Conservation (phyloP, 345 rosid genomes). For the Camelina laxa region DNA sequence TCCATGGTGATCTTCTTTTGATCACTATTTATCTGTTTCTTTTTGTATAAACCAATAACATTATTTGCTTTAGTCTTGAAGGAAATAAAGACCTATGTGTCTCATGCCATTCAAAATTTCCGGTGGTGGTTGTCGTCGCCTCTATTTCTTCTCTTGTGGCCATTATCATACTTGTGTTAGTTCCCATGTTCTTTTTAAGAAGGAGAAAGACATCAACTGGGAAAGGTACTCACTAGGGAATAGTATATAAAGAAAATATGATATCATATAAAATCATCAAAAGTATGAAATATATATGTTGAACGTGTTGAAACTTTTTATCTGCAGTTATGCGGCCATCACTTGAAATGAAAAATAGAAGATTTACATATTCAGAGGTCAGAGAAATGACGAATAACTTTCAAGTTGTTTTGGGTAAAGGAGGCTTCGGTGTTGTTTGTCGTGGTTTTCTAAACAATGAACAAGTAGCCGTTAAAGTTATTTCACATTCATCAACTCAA, state of each 20-base stretch:
- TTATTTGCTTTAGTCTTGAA: constrained; percentile 12
- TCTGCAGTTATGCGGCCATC: neutral
- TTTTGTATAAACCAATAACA: neutral
- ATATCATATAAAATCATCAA: neutral
- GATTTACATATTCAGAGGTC: constrained; percentile 36
- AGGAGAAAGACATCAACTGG: constrained; percentile 3
- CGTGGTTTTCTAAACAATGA: constrained; percentile 40
- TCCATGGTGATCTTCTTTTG: neutral
- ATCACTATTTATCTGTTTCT: neutral
- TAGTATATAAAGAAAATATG: neutral
- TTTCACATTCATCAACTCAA: constrained; percentile 44
- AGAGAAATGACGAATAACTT: constrained; percentile 43
- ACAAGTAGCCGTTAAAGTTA: constrained; percentile 53
- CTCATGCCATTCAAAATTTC: constrained; percentile 19
- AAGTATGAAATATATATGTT: constrained; percentile 9
- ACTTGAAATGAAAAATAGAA: constrained; percentile 26
- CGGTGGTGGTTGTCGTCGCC: constrained; percentile 30
- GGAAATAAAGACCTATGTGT: constrained; percentile 47
- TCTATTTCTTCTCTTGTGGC: constrained; percentile 18
- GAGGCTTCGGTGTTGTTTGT: constrained; percentile 54
- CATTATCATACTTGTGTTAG: constrained; percentile 24
- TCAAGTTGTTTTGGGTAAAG: constrained; percentile 43
- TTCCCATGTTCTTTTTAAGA: constrained; percentile 4
- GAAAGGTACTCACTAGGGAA: neutral
- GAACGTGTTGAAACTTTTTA: neutral